Conservation (phyloP, 2,329 filamentous ascomycete genomes). For the Fusarium sp. region DNA sequence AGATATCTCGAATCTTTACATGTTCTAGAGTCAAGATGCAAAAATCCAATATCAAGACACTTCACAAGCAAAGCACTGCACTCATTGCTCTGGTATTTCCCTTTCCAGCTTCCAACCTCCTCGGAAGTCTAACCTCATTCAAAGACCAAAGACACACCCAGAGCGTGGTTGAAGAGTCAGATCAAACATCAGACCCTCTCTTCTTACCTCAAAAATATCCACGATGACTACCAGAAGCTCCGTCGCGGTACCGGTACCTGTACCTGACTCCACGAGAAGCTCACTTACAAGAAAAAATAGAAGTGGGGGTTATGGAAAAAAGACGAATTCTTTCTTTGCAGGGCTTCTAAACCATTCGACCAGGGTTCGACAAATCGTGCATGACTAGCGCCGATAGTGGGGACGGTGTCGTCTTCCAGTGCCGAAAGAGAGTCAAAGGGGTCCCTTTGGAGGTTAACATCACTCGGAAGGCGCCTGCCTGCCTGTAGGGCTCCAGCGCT, state of each 20-base stretch:
- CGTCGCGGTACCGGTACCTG: slow-evolving; percentile 42
- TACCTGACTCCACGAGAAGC: slow-evolving; percentile 12
- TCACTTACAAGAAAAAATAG: slow-evolving; percentile 37
- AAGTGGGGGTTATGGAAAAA: slow-evolving; percentile 26
- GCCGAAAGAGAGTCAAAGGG: slow-evolving; percentile 43
- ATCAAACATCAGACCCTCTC: slow-evolving; percentile 40
- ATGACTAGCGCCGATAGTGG: slow-evolving; percentile 47
- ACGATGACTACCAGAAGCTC: slow-evolving; percentile 37
- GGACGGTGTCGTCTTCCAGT: slow-evolving; percentile 40
- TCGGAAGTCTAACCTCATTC: slow-evolving; percentile 15
- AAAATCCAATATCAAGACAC: not conserved
- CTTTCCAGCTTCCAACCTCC: slow-evolving; percentile 16
- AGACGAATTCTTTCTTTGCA: slow-evolving; percentile 15
- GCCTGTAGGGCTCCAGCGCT: slow-evolving; percentile 12
- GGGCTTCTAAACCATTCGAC: slow-evolving; percentile 36
- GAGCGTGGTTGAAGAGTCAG: slow-evolving; percentile 36
- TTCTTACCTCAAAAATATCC: slow-evolving; percentile 34
- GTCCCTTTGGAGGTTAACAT: slow-evolving; percentile 26
- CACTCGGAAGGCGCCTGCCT: slow-evolving; percentile 12
- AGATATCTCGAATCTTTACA: not conserved
- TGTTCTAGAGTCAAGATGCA: not conserved
- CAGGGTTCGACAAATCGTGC: slow-evolving; percentile 51
- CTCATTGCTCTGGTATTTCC: slow-evolving; percentile 26
- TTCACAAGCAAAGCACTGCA: slow-evolving; percentile 13
- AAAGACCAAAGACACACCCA: slow-evolving; percentile 28